Percentiles rank a stretch among this genome's conserved stretches.
phyloP scores from a whole-genome alignment of 495 filamentous ascomycete species.

The Lentithecium fluviatile region DNA sequence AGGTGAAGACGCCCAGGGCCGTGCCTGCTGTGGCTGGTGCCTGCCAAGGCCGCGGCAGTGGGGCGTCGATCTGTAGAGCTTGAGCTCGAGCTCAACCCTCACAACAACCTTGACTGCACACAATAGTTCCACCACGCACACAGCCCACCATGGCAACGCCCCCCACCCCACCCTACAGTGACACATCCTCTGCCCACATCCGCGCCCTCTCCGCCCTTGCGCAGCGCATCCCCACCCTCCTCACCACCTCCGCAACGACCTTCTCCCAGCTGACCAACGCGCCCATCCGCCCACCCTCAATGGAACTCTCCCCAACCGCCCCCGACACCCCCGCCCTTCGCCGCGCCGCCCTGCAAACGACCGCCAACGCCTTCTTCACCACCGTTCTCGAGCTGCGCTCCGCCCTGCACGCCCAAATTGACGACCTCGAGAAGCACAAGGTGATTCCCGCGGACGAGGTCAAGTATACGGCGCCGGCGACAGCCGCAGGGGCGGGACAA shows the following conservation, averaged over 20 bases:
- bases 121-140: slow-evolving; percentile 16
- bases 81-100: not conserved
- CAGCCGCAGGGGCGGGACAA: slow-evolving; percentile 3
- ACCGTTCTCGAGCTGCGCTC: slow-evolving; percentile 50
- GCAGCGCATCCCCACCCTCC: slow-evolving; percentile 52
- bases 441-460: slow-evolving; percentile 19
- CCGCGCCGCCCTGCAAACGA: slow-evolving; percentile 58
- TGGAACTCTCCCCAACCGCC: slow-evolving; percentile 9
- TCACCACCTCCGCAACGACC: slow-evolving; percentile 66
- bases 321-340: slow-evolving; percentile 48
- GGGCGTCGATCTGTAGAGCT: not conserved
- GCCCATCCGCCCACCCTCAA: slow-evolving; percentile 37
- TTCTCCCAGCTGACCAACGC: slow-evolving; percentile 65
- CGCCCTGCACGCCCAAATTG: slow-evolving; percentile 71
- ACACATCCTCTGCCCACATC: slow-evolving; percentile 67
- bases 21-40: slow-evolving; percentile 15
- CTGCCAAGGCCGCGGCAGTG: slow-evolving; percentile 1
- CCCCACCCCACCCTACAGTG: slow-evolving; percentile 41
- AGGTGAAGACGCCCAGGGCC: not conserved
- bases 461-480: slow-evolving; percentile 2
- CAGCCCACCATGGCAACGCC: slow-evolving; percentile 16
- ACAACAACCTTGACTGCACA: not conserved
- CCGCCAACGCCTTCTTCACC: slow-evolving; percentile 64
- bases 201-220: slow-evolving; percentile 62
- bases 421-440: slow-evolving; percentile 57